Evolutionary conservation across 1,284 basidiomycete species (phyloP).

Genomic region (Peniophora sp.): DNA sequence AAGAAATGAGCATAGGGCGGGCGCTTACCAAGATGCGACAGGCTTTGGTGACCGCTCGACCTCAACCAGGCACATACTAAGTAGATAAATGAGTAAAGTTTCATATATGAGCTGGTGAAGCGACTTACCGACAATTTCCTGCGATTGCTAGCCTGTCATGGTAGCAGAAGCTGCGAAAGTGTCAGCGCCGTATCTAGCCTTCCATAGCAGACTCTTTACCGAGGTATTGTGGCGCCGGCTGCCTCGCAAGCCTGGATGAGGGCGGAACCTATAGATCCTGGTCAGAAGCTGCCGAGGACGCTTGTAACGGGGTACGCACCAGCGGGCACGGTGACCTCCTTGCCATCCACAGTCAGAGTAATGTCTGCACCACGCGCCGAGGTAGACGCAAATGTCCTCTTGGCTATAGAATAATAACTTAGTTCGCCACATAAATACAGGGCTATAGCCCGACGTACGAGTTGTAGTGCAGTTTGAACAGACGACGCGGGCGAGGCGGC

Average conservation of each 20-base stretch:
- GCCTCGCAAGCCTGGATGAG: constrained; percentile 96
- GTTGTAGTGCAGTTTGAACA: constrained; percentile 32
- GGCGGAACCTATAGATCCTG: constrained; percentile 62
- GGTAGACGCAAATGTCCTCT: constrained; percentile 57
- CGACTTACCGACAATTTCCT: constrained; percentile 84
- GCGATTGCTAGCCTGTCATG: constrained; percentile 93
- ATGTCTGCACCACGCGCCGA: constrained; percentile 69
- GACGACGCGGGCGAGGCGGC: constrained; percentile 56
- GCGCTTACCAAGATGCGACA: constrained; percentile 70
- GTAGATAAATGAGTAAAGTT: constrained; percentile 7
- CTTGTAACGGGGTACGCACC: constrained; percentile 36
- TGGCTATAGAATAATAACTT: constrained; percentile 28
- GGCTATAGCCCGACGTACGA: constrained; percentile 22
- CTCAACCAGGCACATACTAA: constrained; percentile 94
- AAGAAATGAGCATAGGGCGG: background rate
- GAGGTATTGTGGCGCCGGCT: constrained; percentile 70
- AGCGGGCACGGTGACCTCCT: constrained; percentile 89
- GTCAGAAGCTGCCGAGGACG: constrained; percentile 1
- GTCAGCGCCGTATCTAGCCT: constrained; percentile 4
- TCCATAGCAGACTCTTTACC: constrained; percentile 37
- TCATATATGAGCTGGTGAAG: background rate
- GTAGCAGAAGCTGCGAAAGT: constrained; percentile 74
- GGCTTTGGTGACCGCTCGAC: constrained; percentile 95
- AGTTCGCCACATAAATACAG: background rate
- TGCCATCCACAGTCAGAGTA: constrained; percentile 87